These are phyloP conservation scores for Neurospora sp. DNA, from an alignment of 495 filamentous ascomycete species.

Conservation along the genomic window DNA sequence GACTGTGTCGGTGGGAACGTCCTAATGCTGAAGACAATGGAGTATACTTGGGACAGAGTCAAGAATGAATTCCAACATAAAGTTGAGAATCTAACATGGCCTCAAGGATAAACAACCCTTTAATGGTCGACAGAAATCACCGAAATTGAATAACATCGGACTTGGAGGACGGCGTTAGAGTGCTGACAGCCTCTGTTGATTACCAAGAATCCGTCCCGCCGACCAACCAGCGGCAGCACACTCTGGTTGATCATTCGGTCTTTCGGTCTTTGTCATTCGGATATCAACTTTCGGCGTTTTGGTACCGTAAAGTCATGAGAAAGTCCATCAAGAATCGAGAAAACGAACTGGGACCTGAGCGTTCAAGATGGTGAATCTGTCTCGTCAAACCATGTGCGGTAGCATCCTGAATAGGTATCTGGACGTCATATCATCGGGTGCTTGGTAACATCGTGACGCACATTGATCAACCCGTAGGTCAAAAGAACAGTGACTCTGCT, in stretches of 20 bases:
- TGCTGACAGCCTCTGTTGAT: background rate
- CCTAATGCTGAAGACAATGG: background rate
- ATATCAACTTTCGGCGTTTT: background rate
- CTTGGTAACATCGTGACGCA: background rate
- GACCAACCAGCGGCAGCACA: background rate
- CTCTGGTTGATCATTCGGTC: background rate
- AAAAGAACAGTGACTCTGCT: background rate
- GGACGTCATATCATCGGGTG: background rate
- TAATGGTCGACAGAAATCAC: background rate
- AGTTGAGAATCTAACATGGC: background rate
- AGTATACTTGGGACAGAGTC: background rate
- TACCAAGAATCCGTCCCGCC: background rate
- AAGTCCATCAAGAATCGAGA: background rate
- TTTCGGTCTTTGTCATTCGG: background rate
- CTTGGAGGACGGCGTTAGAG: background rate
- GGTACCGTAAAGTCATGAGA: background rate
- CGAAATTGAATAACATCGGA: background rate
- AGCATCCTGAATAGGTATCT: background rate
- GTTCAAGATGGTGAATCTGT: background rate
- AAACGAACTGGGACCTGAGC: background rate
- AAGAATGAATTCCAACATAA: too few relatives aligned
- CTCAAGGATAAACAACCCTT: background rate
- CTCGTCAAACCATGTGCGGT: background rate
- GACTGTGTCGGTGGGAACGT: background rate
- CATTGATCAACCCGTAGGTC: background rate